A percentile compares a stretch with the other conserved stretches of the same genome.
These are phyloP conservation scores for Cucumis sativus DNA, from an alignment of 306 rosid species.

Conservation along the genomic window Cucumber_9930_V3 NC_026660.2:17299501-17300000, in stretches of 20 bases:
- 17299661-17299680: slow-evolving; percentile 94
- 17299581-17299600: slow-evolving; percentile 82
- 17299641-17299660: slow-evolving; percentile 98
- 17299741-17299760: slow-evolving; percentile 8
- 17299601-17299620: slow-evolving; percentile 98
- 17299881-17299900: slow-evolving; percentile 93
- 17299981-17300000: background rate
- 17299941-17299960: slow-evolving; percentile 18
- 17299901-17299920: slow-evolving; percentile 92
- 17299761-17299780: background rate
- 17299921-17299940: slow-evolving; percentile 99
- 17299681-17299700: slow-evolving; percentile 92
- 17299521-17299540: background rate
- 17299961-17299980: background rate
- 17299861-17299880: slow-evolving; percentile 9
- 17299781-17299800: background rate
- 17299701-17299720: slow-evolving; percentile 55
- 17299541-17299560: background rate
- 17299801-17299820: background rate
- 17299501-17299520: slow-evolving; percentile 81
- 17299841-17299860: background rate
- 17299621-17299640: slow-evolving; percentile 88
- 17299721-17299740: slow-evolving; percentile 10
- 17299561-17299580: slow-evolving; percentile 19
- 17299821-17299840: background rate